Evolutionary conservation across 1,139 yeast species (phyloP).

Genomic region (Hyphopichia pseudoburtonii): DNA sequence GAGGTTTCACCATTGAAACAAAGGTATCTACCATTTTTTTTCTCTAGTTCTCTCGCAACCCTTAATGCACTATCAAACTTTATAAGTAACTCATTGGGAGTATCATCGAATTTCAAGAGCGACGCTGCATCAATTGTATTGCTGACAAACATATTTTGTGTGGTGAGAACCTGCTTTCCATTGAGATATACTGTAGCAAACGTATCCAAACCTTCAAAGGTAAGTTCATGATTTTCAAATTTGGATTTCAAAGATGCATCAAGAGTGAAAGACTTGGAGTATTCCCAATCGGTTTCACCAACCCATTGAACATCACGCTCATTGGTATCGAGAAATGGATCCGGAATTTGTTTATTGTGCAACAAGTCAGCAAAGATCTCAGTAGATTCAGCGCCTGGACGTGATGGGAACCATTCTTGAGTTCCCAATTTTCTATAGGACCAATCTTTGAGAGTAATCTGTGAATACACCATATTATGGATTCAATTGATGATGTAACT

Average conservation of each 20-base stretch:
- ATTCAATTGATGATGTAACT: not conserved
- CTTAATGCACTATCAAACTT: slow-evolving; percentile 22
- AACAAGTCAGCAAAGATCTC: slow-evolving; percentile 36
- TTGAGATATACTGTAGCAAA: slow-evolving; percentile 39
- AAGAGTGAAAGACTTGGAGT: slow-evolving; percentile 19
- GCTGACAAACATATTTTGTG: slow-evolving; percentile 40
- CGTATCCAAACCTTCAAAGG: slow-evolving; percentile 48
- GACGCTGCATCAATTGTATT: slow-evolving; percentile 15
- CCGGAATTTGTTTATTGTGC: slow-evolving; percentile 35
- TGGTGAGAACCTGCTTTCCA: slow-evolving; percentile 24
- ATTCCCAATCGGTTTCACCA: slow-evolving; percentile 44
- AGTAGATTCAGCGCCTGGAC: slow-evolving; percentile 11
- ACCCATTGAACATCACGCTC: slow-evolving; percentile 48
- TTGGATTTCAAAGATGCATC: slow-evolving; percentile 14
- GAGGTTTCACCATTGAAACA: slow-evolving; percentile 42
- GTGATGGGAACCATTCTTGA: slow-evolving; percentile 5
- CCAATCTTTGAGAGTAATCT: slow-evolving; percentile 3
- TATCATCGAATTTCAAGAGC: slow-evolving; percentile 7
- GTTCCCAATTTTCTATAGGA: slow-evolving; percentile 5
- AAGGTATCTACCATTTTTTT: slow-evolving; percentile 15
- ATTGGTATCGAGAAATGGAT: slow-evolving; percentile 43
- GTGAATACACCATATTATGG: not conserved
- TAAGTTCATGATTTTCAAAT: slow-evolving; percentile 20
- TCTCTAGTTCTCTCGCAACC: slow-evolving; percentile 20
- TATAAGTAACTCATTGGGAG: slow-evolving; percentile 18